A percentile compares a stretch with the other conserved stretches of the same genome.
These are phyloP conservation scores for Hordeum pubiflorum DNA, from an alignment of 202 grass and related monocot species.

Conservation along the genomic window DNA sequence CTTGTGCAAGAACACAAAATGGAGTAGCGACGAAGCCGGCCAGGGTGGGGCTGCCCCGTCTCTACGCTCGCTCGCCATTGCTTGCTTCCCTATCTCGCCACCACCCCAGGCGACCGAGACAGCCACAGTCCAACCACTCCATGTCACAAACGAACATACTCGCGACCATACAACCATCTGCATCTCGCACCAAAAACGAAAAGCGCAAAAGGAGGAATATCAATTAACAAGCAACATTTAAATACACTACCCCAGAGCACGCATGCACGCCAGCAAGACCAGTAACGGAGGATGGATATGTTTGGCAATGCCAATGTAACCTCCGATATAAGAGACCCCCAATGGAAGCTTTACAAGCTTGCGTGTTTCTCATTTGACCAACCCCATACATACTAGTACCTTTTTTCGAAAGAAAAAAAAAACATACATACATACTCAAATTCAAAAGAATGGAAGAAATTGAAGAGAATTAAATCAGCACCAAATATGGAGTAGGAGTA, in stretches of 20 bases:
- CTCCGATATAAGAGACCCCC: neutral
- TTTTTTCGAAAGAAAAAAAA: too few relatives aligned
- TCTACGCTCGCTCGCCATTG: neutral
- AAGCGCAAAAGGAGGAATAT: neutral
- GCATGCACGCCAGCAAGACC: conserved; percentile 1
- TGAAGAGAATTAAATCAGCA: neutral
- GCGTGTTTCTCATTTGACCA: conserved; percentile 33
- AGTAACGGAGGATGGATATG: neutral
- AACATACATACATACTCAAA: too few relatives aligned
- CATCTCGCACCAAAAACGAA: conserved; percentile 14
- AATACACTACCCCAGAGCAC: neutral
- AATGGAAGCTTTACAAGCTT: conserved; percentile 27
- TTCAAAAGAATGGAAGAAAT: neutral
- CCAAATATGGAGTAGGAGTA: neutral
- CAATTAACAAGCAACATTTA: conserved; percentile 14
- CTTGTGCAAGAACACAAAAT: neutral
- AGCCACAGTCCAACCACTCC: conserved; percentile 25
- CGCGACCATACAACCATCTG: neutral
- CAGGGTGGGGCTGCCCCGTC: neutral
- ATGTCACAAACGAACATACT: conserved; percentile 23
- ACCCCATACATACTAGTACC: neutral
- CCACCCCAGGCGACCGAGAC: conserved; percentile 10
- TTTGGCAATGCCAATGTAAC: neutral
- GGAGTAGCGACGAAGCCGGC: neutral
- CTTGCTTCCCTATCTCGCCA: conserved; percentile 40